Conservation (phyloP, 75 land plant genomes). For the Cunninghamia lanceolata region DNA sequence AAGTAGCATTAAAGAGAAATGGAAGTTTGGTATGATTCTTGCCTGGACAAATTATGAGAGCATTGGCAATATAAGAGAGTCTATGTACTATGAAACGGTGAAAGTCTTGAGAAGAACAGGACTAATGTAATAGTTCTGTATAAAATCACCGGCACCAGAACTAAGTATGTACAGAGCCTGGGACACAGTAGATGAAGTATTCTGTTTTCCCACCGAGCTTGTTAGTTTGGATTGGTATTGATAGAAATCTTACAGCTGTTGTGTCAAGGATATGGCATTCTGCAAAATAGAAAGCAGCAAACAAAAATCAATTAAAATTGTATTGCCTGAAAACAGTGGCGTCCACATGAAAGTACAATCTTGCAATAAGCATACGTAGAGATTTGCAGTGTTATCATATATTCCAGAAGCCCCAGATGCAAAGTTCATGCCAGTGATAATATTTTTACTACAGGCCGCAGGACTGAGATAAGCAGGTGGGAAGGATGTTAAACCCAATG, state of each 20-base stretch:
- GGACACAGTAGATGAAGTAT: slow-evolving; percentile 42
- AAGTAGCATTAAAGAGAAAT: background rate
- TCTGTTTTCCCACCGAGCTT: slow-evolving; percentile 41
- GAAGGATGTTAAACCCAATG: slow-evolving; percentile 55
- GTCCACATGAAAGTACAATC: background rate
- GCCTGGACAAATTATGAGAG: slow-evolving; percentile 43
- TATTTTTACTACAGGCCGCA: slow-evolving; percentile 42
- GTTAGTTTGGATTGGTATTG: slow-evolving; percentile 61
- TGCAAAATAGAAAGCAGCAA: slow-evolving; percentile 18
- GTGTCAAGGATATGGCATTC: slow-evolving; percentile 63
- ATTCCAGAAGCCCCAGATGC: slow-evolving; percentile 81
- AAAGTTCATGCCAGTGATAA: slow-evolving; percentile 70
- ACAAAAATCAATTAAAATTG: background rate
- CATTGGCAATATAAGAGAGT: slow-evolving; percentile 14
- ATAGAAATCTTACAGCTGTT: slow-evolving; percentile 56
- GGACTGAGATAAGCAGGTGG: slow-evolving; percentile 67
- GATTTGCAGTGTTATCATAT: slow-evolving; percentile 53
- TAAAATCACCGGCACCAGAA: slow-evolving; percentile 68
- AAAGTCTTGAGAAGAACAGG: slow-evolving; percentile 40
- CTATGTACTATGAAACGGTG: slow-evolving; percentile 49
- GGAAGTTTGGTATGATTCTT: background rate
- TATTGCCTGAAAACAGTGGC: background rate
- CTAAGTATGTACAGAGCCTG: slow-evolving; percentile 54
- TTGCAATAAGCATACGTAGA: slow-evolving; percentile 43
- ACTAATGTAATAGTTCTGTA: slow-evolving; percentile 75